Percentiles rank a stretch among this genome's conserved stretches.
Conservation (phyloP, 495 filamentous ascomycete species). For the Corynascus novoguineensis region DNA sequence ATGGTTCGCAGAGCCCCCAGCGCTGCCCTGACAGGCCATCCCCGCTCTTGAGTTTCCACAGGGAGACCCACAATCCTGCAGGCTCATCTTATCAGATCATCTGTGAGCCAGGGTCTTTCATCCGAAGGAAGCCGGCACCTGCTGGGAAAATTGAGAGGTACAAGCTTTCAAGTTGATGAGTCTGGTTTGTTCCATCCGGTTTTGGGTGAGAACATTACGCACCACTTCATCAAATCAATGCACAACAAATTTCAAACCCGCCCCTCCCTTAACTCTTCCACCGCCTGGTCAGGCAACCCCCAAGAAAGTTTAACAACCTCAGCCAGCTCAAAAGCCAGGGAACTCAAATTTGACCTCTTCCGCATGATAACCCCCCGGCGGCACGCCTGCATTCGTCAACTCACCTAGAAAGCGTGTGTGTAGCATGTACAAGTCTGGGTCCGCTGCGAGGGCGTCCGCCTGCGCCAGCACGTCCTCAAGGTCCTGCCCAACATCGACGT, state of each 20-base stretch:
- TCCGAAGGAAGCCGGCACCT: not conserved
- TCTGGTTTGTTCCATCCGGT: too few species aligned
- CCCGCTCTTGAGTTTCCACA: not conserved
- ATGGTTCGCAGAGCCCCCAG: not conserved
- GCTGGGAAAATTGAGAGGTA: too few species aligned
- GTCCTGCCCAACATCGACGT: constrained; percentile 33
- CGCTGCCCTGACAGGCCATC: too few species aligned
- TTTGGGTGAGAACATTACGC: too few species aligned
- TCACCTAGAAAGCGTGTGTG: constrained; percentile 29
- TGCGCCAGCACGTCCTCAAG: constrained; percentile 31
- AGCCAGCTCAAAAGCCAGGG: constrained; percentile 24
- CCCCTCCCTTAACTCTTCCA: too few species aligned
- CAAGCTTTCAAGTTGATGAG: too few species aligned
- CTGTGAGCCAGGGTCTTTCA: not conserved
- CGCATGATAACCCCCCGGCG: constrained; percentile 13
- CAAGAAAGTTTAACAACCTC: not conserved
- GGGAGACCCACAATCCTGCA: constrained; percentile 8
- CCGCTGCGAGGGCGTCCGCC: constrained; percentile 17
- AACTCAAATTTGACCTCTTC: constrained; percentile 26
- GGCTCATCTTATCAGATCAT: constrained; percentile 35
- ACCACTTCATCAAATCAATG: too few species aligned
- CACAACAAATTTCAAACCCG: too few species aligned
- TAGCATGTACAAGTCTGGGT: constrained; percentile 24
- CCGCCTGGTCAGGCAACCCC: too few species aligned
- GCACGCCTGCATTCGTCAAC: constrained; percentile 20